Conservation (phyloP, 2,329 filamentous ascomycete species). For the Fusarium heterosporum region DNA sequence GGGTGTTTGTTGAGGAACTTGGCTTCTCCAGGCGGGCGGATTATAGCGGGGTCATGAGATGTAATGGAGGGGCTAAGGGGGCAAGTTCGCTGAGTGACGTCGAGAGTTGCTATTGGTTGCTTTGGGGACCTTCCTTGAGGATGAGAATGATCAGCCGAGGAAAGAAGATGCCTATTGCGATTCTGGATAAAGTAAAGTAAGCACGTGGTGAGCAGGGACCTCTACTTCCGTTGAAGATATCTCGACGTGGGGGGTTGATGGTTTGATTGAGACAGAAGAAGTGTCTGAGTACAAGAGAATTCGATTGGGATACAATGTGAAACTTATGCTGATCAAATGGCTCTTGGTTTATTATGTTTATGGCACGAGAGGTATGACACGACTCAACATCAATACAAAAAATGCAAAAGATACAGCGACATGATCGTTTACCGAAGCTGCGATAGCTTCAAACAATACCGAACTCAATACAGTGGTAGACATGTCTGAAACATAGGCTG, state of each 20-base stretch:
- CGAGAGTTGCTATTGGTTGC: slow-evolving; percentile 29
- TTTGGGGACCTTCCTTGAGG: slow-evolving; percentile 12
- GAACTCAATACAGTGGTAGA: neutral
- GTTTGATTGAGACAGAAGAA: neutral
- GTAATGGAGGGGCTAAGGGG: slow-evolving; percentile 34
- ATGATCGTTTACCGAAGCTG: neutral
- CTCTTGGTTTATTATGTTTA: neutral
- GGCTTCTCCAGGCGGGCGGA: slow-evolving; percentile 31
- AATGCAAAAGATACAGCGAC: neutral
- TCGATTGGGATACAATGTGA: neutral
- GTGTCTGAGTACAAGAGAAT: neutral
- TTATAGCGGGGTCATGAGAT: slow-evolving; percentile 43
- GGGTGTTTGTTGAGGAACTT: slow-evolving; percentile 42
- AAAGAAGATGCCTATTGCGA: slow-evolving; percentile 9
- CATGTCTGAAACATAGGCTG: slow-evolving; percentile 19
- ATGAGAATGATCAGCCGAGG: slow-evolving; percentile 22
- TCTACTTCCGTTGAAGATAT: neutral
- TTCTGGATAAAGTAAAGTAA: slow-evolving; percentile 6
- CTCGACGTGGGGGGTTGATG: neutral
- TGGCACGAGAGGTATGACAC: neutral
- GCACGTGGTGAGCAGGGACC: slow-evolving; percentile 17
- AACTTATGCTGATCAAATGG: neutral
- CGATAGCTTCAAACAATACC: slow-evolving; percentile 2
- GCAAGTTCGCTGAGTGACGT: slow-evolving; percentile 31
- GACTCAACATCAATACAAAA: neutral